These are phyloP conservation scores for Paecilomyces sp. DNA, from an alignment of 2,329 filamentous ascomycete species.

Conservation along the genomic window DNA sequence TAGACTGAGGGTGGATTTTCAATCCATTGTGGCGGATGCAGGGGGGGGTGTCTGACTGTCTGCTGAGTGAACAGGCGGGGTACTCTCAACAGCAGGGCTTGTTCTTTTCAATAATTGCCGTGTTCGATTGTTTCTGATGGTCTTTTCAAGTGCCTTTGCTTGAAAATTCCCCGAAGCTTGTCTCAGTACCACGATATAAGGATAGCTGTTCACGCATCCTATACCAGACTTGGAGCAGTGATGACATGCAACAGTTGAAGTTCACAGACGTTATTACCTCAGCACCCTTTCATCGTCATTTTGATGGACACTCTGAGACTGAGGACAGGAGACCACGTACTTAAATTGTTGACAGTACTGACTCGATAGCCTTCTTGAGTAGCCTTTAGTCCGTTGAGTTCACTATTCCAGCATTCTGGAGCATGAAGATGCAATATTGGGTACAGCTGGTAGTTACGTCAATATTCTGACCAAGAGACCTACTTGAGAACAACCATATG, in stretches of 20 bases:
- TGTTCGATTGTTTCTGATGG: too few species aligned
- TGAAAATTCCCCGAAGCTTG: background rate
- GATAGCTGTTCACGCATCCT: background rate
- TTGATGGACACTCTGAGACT: background rate
- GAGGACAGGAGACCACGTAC: too few species aligned
- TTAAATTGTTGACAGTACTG: too few species aligned
- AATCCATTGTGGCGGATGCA: background rate
- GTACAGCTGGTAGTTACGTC: background rate
- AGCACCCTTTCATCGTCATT: background rate
- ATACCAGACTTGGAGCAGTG: background rate
- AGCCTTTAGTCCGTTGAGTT: too few species aligned
- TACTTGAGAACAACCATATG: background rate
- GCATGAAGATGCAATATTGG: background rate
- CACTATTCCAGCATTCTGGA: background rate
- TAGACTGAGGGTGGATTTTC: too few species aligned
- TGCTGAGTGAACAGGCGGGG: too few species aligned
- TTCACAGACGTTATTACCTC: background rate
- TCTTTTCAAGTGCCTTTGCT: background rate
- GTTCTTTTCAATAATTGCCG: too few species aligned
- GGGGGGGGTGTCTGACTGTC: background rate
- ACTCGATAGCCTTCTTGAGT: too few species aligned
- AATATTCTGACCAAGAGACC: background rate
- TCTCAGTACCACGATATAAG: background rate
- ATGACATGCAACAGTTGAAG: background rate
- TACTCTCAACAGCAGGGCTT: too few species aligned